Evolutionary conservation across 192 early-diverging fungal species (phyloP), one percentile per base, ranked within the genome.

Genomic region (Chytriomyces sp.): DNA sequence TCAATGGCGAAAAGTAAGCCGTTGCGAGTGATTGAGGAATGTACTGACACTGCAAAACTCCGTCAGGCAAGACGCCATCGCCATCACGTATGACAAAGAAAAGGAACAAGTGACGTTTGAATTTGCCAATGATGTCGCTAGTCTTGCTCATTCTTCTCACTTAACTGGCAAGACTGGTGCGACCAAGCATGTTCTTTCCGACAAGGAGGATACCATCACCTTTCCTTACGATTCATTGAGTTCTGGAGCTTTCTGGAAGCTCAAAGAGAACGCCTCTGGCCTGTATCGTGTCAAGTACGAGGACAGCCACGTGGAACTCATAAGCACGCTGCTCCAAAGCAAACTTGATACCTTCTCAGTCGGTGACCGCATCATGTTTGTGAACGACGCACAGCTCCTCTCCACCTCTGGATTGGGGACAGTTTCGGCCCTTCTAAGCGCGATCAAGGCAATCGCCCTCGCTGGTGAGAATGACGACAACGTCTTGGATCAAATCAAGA

Each of bases 21-120:
- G n/a, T n/a, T n/a, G n/a, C n/a, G n/a, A n/a, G n/a, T n/a, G n/a
- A n/a, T n/a, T n/a, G n/a, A n/a, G n/a, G n/a, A n/a, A n/a, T n/a
- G n/a, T n/a, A n/a, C n/a, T n/a, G n/a, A n/a, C n/a, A n/a, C n/a
- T n/a, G n/a, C n/a, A n/a, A n/a, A n/a, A n/a, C n/a, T n/a, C n/a
- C n/a, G n/a, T n/a, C n/a, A n/a, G n/a, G n/a, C n/a, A n/a, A n/a
- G n/a, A 82, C 30, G 94, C 94, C 53, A 89, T 92, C 57, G 72
- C 89, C 28, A 86, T 69, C 19, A 67, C 88, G n/a, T n/a, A n/a
- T n/a, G n/a, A n/a, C n/a, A n/a, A n/a, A 12, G 88, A 89, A 38
- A 95, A 98, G 59, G 94, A 97, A 52, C 30, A 6, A 17, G 88
- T 89, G 25, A 77, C 82, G 60, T 97, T 94, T 95, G 91, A 88